These are phyloP conservation scores for Yarrowia sp. DNA, from an alignment of 805 yeast genomes.

Conservation along the genomic window DNA sequence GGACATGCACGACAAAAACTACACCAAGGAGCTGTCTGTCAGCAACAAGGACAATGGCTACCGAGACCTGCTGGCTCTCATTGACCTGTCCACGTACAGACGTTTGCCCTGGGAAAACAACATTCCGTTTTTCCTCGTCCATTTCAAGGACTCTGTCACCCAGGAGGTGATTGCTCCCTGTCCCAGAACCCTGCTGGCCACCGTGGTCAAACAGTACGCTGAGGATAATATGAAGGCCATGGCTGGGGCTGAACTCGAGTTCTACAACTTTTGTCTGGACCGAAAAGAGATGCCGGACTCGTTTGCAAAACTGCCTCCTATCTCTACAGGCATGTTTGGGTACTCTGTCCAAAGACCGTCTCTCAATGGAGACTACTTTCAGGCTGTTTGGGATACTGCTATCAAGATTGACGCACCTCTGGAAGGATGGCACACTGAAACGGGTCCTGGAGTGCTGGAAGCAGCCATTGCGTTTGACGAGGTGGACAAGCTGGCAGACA, in stretches of 20 bases:
- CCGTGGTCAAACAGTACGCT: constrained; percentile 27
- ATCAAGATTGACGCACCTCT: constrained; percentile 32
- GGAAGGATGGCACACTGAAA: constrained; percentile 40
- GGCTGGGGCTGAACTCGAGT: constrained; percentile 40
- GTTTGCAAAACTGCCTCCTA: constrained; percentile 30
- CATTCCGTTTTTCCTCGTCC: constrained; percentile 35
- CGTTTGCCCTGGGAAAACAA: constrained; percentile 36
- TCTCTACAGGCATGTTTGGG: constrained; percentile 40
- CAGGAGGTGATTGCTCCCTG: constrained; percentile 34
- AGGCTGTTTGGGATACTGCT: constrained; percentile 32
- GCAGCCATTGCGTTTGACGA: constrained; percentile 37
- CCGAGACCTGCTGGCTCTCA: constrained; percentile 34
- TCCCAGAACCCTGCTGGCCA: constrained; percentile 35
- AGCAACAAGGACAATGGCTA: constrained; percentile 36
- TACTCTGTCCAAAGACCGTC: constrained; percentile 38
- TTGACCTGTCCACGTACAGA: constrained; percentile 32
- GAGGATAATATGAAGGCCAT: constrained; percentile 29
- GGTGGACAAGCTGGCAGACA: constrained; percentile 37
- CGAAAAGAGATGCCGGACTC: constrained; percentile 30
- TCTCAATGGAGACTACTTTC: constrained; percentile 35
- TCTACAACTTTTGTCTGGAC: constrained; percentile 35
- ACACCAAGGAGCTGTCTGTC: constrained; percentile 32
- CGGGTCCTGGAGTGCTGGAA: constrained; percentile 41
- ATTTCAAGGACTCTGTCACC: constrained; percentile 32
- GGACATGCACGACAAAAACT: constrained; percentile 39